phyloP scores from a whole-genome alignment of 1,284 basidiomycete genomes.

The Leccinum subrobustum region DNA sequence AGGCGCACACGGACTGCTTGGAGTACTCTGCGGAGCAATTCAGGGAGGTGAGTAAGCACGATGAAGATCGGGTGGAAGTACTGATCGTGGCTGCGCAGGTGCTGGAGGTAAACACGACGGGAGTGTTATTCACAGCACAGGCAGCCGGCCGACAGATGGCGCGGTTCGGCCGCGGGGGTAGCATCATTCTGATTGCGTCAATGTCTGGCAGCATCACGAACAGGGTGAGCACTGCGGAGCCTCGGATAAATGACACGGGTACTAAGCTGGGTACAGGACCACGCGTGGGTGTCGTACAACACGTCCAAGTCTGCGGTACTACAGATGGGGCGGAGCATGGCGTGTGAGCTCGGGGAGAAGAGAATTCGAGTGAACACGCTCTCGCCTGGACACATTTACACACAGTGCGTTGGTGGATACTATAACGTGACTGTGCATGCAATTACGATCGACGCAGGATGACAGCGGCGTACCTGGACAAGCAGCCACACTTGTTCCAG shows the following conservation, averaged over 20 bases:
- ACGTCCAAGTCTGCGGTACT: slow-evolving; percentile 79
- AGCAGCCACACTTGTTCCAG: slow-evolving; percentile 62
- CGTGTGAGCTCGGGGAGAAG: slow-evolving; percentile 74
- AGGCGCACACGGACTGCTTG: slow-evolving; percentile 60
- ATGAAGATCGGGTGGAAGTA: not conserved
- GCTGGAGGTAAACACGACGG: slow-evolving; percentile 73
- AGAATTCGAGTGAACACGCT: slow-evolving; percentile 76
- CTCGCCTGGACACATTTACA: slow-evolving; percentile 76
- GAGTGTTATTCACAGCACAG: slow-evolving; percentile 77
- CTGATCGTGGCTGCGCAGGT: slow-evolving; percentile 43
- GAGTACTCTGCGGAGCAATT: slow-evolving; percentile 73
- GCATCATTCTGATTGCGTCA: slow-evolving; percentile 78
- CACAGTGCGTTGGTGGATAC: slow-evolving; percentile 49
- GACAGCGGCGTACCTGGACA: slow-evolving; percentile 76
- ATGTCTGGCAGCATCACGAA: slow-evolving; percentile 88
- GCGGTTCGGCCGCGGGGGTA: slow-evolving; percentile 68
- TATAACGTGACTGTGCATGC: not conserved
- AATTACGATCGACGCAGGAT: slow-evolving; percentile 46
- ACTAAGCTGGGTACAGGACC: slow-evolving; percentile 42
- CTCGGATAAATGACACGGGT: not conserved
- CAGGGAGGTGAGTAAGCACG: slow-evolving; percentile 47
- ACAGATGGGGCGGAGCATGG: slow-evolving; percentile 83
- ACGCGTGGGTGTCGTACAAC: slow-evolving; percentile 81
- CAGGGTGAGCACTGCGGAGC: slow-evolving; percentile 44
- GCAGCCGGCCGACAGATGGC: slow-evolving; percentile 77